phyloP scores from a whole-genome alignment of 768 basidiomycete genomes.

The Amanita pseudoporphyria region DNA sequence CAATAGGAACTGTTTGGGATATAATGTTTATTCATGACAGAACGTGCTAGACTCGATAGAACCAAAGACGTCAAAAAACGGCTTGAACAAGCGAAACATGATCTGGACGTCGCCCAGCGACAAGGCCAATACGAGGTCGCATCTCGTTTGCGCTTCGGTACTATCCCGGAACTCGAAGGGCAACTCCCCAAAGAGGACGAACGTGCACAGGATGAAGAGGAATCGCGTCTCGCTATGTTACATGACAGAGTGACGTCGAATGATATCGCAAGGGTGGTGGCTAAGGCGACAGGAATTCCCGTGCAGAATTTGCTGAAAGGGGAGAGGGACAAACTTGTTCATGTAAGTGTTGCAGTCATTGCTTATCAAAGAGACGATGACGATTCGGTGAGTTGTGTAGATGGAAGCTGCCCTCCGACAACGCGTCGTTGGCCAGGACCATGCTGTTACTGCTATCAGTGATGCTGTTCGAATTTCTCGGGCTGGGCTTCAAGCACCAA shows the following conservation, averaged over 20 bases:
- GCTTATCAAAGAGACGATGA: neutral
- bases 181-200: constrained; percentile 58
- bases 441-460: constrained; percentile 76
- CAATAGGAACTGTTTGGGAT: neutral
- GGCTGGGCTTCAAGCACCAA: constrained; percentile 82
- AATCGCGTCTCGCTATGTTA: constrained; percentile 53
- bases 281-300: constrained; percentile 84
- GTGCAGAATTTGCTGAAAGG: constrained; percentile 84
- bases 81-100: constrained; percentile 76
- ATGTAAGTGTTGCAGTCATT: constrained; percentile 39
- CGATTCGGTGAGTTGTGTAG: constrained; percentile 23
- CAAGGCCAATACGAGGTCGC: constrained; percentile 83
- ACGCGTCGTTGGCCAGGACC: constrained; percentile 86
- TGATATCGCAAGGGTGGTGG: constrained; percentile 84
- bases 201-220: constrained; percentile 25
- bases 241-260: constrained; percentile 84
- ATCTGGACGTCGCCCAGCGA: constrained; percentile 82
- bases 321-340: constrained; percentile 81
- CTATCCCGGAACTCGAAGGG: constrained; percentile 71
- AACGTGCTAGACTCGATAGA: constrained; percentile 57
- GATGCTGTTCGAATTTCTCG: constrained; percentile 91
- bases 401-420: constrained; percentile 77
- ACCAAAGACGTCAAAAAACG: constrained; percentile 66
- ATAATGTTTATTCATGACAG: constrained; percentile 20
- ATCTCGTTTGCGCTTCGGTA: constrained; percentile 72